Percentiles rank a stretch among this genome's conserved stretches.
These are phyloP conservation scores for Pseudogymnoascus sp. DNA, from an alignment of 2,329 filamentous ascomycete species.

Conservation along the genomic window DNA sequence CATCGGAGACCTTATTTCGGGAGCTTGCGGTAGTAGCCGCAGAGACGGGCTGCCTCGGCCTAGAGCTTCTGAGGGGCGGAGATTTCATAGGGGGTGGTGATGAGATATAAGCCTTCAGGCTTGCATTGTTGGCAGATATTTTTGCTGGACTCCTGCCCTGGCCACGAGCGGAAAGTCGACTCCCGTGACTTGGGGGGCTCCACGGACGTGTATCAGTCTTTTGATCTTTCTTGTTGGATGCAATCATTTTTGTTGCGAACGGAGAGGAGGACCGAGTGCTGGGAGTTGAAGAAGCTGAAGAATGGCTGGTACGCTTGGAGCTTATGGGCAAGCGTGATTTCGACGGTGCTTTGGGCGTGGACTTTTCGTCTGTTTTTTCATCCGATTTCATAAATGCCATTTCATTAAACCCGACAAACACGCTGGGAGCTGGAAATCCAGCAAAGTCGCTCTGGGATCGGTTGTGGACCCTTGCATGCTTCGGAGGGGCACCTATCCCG, in stretches of 20 bases:
- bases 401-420: neutral
- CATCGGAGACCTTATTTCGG: conserved; percentile 44
- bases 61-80: conserved; percentile 69
- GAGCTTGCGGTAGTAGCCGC: conserved; percentile 64
- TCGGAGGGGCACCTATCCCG: conserved; percentile 19
- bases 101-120: conserved; percentile 66
- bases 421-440: conserved; percentile 21
- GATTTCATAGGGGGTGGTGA: conserved; percentile 63
- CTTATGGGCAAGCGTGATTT: conserved; percentile 23
- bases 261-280: conserved; percentile 51
- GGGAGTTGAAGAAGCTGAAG: conserved; percentile 39
- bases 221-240: conserved; percentile 29
- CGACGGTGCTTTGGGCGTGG: neutral
- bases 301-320: conserved; percentile 28
- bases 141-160: conserved; percentile 19
- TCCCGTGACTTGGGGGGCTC: conserved; percentile 23
- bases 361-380: neutral
- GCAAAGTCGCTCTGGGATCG: conserved; percentile 54
- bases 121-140: conserved; percentile 36
- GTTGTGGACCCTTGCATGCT: conserved; percentile 34
- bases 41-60: conserved; percentile 71
- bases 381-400: neutral
- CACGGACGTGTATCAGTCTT: conserved; percentile 22
- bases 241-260: conserved; percentile 35
- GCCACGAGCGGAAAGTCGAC: conserved; percentile 26